Base-by-base conservation (phyloP, 1,139 yeast genomes). In the Hanseniaspora gamundiae region DNA sequence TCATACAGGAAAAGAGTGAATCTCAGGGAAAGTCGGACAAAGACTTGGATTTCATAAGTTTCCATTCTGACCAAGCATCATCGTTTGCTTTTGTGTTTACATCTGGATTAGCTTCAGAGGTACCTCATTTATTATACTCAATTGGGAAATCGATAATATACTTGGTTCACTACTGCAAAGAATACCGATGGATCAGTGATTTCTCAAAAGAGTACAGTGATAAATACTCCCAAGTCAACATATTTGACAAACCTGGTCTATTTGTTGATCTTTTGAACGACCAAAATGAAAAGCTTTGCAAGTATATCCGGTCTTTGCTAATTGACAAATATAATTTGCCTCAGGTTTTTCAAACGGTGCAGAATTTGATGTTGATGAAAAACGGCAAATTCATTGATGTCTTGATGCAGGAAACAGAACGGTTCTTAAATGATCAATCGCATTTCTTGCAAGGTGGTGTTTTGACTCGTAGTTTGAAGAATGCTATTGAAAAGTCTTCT, bases 121-220 rank as follows among this genome's bases (percentile, higher is more conserved):
- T n/a, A 4, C n/a, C 29, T 22, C 17, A 20, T 13, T 71, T 74
- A 50, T 73, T 83, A 9, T 81, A 72, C 52, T 84, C 85, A 47
- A 78, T 83, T 22, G 98, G 98, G 1, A 79, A 82, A 51, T 75
- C 85, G 14, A 66, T 81, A n/a, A 71, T 77, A 35, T 88, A 81
- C 56, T 63, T 91, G 39, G 74, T 78, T 40, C 68, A 68, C 30
- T 74, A 75, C 42, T 83, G 96, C 50, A 67, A 67, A 11, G 87
- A 80, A 51, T 60, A 71, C 21, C 70, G 68, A 29, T 81, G 84
- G 81, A 67, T 74, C 14, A 72, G 71, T 49, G 57, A 61, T 22
- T 70, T 67, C 46, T 58, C 68, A 13, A 55, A 54, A 35, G 62
- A 64, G 44, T 60, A 57, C 47, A 35, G 49, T 29, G 22, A 40